Percentiles rank a stretch among this genome's conserved stretches.
Evolutionary conservation across 1,139 yeast genomes (phyloP).

Genomic region (Suhomyces guaymorum): DNA sequence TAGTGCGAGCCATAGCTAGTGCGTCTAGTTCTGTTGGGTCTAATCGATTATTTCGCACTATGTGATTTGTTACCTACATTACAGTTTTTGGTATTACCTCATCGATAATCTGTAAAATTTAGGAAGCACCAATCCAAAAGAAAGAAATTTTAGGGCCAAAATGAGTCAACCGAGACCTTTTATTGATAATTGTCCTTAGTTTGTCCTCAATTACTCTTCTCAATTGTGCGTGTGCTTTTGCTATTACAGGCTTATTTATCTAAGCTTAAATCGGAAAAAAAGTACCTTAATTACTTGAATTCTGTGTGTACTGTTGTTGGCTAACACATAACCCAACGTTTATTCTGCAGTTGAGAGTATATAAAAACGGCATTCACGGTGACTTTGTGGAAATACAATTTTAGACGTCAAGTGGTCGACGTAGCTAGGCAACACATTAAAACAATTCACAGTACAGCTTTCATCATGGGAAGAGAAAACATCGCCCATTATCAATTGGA

Average conservation of each 20-base stretch:
- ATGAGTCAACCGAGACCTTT: not conserved
- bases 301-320: no score
- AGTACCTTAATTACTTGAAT: no score
- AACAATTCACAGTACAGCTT: slow-evolving; percentile 7
- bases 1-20: no score
- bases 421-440: slow-evolving; percentile 7
- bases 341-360: slow-evolving; percentile 1
- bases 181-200: no score
- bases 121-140: slow-evolving; percentile 2
- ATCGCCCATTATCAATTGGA: slow-evolving; percentile 44
- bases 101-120: slow-evolving; percentile 8
- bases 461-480: slow-evolving; percentile 47
- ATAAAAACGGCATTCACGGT: slow-evolving; percentile 6
- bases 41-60: not conserved
- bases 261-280: no score
- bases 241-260: no score
- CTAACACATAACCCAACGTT: no score
- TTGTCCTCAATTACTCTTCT: no score
- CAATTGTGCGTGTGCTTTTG: no score
- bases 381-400: slow-evolving; percentile 8
- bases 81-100: slow-evolving; percentile 7
- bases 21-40: slow-evolving; percentile 4
- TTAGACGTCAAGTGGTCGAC: slow-evolving; percentile 11
- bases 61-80: not conserved
- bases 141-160: slow-evolving; percentile 1